Evolutionary conservation across 495 filamentous ascomycete genomes (phyloP).

Genomic region (Clohesyomyces aquaticus): DNA sequence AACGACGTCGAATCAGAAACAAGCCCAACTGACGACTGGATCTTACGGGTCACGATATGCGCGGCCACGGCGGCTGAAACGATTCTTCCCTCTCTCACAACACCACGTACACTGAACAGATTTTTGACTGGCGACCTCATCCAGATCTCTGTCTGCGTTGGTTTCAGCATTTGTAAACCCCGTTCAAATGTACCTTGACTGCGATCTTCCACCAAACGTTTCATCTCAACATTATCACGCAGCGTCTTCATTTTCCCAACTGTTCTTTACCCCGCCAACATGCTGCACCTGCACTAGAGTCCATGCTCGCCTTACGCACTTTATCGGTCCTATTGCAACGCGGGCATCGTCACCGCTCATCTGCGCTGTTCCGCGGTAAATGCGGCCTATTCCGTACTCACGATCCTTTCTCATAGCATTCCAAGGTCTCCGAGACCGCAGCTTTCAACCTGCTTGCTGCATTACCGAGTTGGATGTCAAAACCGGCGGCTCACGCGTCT

Average conservation of each 20-base stretch:
- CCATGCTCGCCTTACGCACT: slow-evolving; percentile 17
- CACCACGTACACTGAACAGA: background rate
- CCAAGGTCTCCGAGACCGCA: no score
- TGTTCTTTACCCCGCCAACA: slow-evolving; percentile 11
- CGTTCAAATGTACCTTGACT: slow-evolving; percentile 6
- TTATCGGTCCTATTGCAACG: slow-evolving; percentile 28
- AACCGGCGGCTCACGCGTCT: background rate
- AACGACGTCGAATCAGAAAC: background rate
- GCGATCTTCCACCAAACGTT: slow-evolving; percentile 3
- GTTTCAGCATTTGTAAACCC: background rate
- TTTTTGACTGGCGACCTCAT: background rate
- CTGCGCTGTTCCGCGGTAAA: slow-evolving; percentile 21
- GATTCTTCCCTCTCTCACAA: background rate
- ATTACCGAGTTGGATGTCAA: background rate
- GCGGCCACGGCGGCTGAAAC: background rate
- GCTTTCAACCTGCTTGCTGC: background rate
- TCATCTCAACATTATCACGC: slow-evolving; percentile 1
- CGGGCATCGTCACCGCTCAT: slow-evolving; percentile 34
- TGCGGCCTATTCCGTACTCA: background rate
- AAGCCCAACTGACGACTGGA: background rate
- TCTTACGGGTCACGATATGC: background rate
- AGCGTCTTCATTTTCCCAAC: slow-evolving; percentile 1
- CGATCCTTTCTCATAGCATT: background rate
- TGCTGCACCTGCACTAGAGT: slow-evolving; percentile 2
- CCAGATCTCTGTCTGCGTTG: background rate